These are phyloP conservation scores for Candida suzukii DNA, from an alignment of 805 yeast genomes.

Conservation along the genomic window DNA sequence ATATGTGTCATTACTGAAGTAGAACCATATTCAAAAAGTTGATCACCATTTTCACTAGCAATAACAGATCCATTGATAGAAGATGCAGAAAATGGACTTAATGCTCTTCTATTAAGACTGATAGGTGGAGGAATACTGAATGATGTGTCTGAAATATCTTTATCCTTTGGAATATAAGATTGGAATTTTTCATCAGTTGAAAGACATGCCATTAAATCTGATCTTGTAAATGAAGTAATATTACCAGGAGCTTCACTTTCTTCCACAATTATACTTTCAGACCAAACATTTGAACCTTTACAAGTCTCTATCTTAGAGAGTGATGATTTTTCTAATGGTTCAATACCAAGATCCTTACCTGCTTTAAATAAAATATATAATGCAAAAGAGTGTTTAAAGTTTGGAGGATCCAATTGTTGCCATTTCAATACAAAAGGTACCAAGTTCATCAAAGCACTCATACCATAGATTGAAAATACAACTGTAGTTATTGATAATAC, in stretches of 20 bases:
- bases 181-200: background rate
- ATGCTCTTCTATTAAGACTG: background rate
- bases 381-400: background rate
- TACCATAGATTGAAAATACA: conserved; percentile 25
- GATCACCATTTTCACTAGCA: background rate
- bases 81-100: background rate
- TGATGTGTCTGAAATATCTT: background rate
- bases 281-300: background rate
- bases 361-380: background rate
- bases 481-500: background rate
- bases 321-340: background rate
- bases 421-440: conserved; percentile 30
- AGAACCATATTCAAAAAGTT: background rate
- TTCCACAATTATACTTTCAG: background rate
- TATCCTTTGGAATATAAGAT: background rate
- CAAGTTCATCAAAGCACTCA: conserved; percentile 38
- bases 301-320: background rate
- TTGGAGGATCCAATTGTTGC: background rate
- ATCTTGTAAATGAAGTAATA: background rate
- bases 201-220: background rate
- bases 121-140: background rate
- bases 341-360: background rate
- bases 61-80: background rate
- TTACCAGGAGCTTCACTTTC: background rate
- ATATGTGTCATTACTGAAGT: background rate